A percentile compares a stretch with the other conserved stretches of the same genome.
phyloP scores from a whole-genome alignment of 129 eudicot genomes.

The Chrysanthemum makinoi region DNA sequence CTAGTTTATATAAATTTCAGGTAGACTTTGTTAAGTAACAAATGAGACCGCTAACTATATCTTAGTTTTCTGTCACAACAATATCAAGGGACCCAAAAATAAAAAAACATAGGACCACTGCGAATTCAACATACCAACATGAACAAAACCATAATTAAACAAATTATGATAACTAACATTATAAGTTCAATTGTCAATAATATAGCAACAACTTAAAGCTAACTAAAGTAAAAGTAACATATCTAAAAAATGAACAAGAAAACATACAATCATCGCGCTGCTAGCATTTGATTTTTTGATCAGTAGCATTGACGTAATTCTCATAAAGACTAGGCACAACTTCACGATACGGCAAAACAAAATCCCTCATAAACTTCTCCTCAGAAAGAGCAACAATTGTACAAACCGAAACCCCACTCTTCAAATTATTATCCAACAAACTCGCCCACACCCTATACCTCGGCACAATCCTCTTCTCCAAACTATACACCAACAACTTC shows the following conservation, averaged over 20 bases:
- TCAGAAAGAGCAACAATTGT: slow-evolving; percentile 17
- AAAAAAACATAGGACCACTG: too few species aligned
- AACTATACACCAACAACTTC: slow-evolving; percentile 20
- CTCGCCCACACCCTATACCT: slow-evolving; percentile 19
- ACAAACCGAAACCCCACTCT: slow-evolving; percentile 15
- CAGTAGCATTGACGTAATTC: not conserved
- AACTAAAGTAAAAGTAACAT: not conserved
- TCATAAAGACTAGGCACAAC: slow-evolving; percentile 16
- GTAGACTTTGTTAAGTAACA: too few species aligned
- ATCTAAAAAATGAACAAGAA: slow-evolving; percentile 5
- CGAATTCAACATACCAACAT: not conserved
- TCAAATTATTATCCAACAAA: slow-evolving; percentile 32
- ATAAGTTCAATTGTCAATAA: not conserved
- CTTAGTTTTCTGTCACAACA: too few species aligned
- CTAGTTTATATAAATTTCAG: too few species aligned
- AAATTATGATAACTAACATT: not conserved
- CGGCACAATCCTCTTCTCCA: slow-evolving; percentile 38
- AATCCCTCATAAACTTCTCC: slow-evolving; percentile 22
- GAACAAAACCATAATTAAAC: not conserved
- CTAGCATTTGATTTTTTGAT: too few species aligned
- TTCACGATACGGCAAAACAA: slow-evolving; percentile 7
- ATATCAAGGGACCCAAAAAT: too few species aligned
- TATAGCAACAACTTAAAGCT: not conserved
- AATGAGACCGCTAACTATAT: too few species aligned
- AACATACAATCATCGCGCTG: not conserved